Evolutionary conservation across 176 grass and related monocot genomes (phyloP).

Genomic region (Zizania latifolia): DNA sequence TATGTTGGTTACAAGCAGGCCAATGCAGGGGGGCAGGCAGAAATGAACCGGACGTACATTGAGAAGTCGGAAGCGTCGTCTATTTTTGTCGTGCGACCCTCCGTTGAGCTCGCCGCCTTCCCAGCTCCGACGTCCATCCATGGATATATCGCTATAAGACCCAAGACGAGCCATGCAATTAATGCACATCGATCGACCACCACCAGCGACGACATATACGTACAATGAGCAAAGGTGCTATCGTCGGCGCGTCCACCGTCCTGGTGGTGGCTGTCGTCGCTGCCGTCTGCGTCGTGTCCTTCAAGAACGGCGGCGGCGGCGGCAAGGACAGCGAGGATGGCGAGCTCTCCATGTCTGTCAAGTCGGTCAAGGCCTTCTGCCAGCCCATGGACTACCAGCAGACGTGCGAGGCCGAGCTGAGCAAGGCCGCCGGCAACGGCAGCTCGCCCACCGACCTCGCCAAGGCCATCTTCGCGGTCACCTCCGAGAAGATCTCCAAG

Average conservation of each 20-base stretch:
- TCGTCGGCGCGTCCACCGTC: constrained; percentile 48
- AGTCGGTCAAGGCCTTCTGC: constrained; percentile 63
- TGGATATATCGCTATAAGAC: neutral
- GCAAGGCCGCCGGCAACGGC: constrained; percentile 30
- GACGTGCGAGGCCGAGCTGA: constrained; percentile 68
- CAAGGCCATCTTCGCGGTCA: constrained; percentile 56
- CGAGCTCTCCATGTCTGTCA: constrained; percentile 46
- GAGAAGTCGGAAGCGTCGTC: too few relatives aligned
- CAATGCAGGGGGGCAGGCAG: too few relatives aligned
- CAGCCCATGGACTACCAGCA: constrained; percentile 59
- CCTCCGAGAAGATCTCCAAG: constrained; percentile 43
- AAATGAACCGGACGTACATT: too few relatives aligned
- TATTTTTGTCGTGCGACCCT: neutral
- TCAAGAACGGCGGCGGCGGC: constrained; percentile 27
- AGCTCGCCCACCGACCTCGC: constrained; percentile 36
- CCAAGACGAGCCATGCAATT: neutral
- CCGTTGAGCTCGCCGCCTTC: neutral
- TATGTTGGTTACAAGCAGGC: too few relatives aligned
- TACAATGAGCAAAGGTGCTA: constrained; percentile 45
- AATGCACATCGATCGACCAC: neutral
- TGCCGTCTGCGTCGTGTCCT: constrained; percentile 46
- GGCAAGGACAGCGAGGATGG: neutral
- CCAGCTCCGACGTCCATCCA: neutral
- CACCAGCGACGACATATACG: neutral
- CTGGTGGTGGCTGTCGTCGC: constrained; percentile 73